Percentiles rank a stretch among this genome's conserved stretches.
phyloP scores from a whole-genome alignment of 176 grass and related monocot genomes.

The Triticum timopheevii region DNA sequence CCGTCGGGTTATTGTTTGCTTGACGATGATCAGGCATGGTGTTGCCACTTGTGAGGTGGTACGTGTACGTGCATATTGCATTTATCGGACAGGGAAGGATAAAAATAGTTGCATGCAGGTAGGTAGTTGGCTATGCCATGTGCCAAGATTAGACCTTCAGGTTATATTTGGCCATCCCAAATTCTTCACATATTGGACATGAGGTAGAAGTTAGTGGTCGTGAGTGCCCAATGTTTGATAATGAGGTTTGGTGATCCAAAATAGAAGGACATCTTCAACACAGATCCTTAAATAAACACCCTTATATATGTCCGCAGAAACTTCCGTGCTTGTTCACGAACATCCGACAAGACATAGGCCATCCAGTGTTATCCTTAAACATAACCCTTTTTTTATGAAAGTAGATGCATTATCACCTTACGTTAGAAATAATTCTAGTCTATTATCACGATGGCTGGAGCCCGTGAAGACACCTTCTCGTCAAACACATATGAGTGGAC shows the following conservation, averaged over 20 bases:
- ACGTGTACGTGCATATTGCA: background rate
- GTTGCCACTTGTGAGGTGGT: background rate
- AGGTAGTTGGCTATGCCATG: background rate
- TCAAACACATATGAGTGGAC: no score
- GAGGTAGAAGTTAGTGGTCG: background rate
- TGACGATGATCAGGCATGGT: background rate
- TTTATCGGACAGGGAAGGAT: background rate
- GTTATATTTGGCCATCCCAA: background rate
- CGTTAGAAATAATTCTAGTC: no score
- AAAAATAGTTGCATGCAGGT: background rate
- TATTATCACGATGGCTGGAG: no score
- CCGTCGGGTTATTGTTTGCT: background rate
- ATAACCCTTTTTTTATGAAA: no score
- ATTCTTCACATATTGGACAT: background rate
- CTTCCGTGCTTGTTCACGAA: no score
- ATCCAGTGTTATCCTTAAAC: no score
- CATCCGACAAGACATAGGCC: no score
- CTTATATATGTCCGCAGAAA: no score
- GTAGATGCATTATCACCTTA: no score
- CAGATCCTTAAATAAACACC: no score
- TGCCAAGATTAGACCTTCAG: background rate
- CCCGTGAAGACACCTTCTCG: no score
- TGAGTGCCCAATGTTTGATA: background rate
- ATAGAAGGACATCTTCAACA: no score
- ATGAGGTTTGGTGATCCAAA: background rate